These are phyloP conservation scores for Thamnidium elegans DNA, from an alignment of 192 early-diverging fungal genomes.

Conservation along the genomic window DNA sequence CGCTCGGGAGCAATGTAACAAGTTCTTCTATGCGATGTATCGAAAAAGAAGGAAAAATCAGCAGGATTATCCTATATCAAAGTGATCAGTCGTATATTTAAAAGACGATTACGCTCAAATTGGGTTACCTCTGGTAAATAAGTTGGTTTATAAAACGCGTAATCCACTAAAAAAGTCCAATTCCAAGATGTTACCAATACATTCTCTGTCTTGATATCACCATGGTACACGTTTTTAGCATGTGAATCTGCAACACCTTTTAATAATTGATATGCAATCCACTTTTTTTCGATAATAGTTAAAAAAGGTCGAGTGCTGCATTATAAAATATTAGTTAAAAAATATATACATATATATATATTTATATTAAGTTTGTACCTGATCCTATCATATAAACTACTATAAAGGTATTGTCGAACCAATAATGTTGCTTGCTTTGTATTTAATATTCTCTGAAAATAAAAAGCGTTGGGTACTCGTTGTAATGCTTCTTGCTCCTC, in stretches of 20 bases:
- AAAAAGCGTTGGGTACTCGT: constrained; percentile 74
- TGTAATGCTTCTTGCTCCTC: constrained; percentile 63
- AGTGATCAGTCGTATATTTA: not conserved
- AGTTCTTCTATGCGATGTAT: constrained; percentile 80
- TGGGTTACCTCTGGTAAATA: constrained; percentile 77
- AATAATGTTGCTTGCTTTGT: constrained; percentile 89
- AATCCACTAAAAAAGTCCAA: constrained; percentile 88
- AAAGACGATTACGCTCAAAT: not conserved
- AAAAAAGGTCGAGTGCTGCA: constrained; percentile 91
- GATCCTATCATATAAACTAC: constrained; percentile 95
- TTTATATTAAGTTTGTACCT: constrained; percentile 43
- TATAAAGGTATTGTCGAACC: constrained; percentile 83
- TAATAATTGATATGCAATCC: constrained; percentile 91
- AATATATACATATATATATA: too few relatives aligned
- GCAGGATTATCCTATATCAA: constrained; percentile 83
- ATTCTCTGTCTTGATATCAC: constrained; percentile 97
- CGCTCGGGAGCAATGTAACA: constrained; percentile 97
- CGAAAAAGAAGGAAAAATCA: constrained; percentile 96
- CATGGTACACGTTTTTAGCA: constrained; percentile 74
- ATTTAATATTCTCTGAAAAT: constrained; percentile 78
- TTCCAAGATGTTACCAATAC: constrained; percentile 94
- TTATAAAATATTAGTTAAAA: too few relatives aligned
- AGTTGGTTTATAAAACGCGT: constrained; percentile 90
- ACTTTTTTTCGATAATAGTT: constrained; percentile 83
- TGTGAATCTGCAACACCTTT: constrained; percentile 80